Evolutionary conservation across 2,329 filamentous ascomycete species (phyloP), one percentile per base, ranked within the genome.

Genomic region (Claviceps maximensis): DNA sequence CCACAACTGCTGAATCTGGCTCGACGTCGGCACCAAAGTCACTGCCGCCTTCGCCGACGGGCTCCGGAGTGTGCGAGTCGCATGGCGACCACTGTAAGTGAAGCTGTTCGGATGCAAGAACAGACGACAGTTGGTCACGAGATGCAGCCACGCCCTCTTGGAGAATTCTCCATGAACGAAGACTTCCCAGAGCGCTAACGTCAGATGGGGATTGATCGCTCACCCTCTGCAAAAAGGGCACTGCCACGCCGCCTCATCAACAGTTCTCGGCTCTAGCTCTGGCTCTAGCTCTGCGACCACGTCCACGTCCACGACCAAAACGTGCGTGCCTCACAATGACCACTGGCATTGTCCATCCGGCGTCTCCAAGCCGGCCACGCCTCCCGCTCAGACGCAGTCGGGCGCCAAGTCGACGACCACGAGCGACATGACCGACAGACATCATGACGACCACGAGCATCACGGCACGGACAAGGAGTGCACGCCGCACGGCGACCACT

Each of bases 31-130:
- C 38, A 10, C 42, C 44, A 33, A 49, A 51, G 40, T 50, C 49
- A n/a, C 31, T 58, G 52, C 56, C 55, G 9, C 58, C 57, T 25
- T 60, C 58, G 25, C 58, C 58, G 3, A 59, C 57, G 0, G 53
- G 52, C 4, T 58, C 56, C 9, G 53, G 55, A 33, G 27, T 47
- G 38, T 60, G 58, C 52, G 52, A 55, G 45, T 54, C 54, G 3
- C 55, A 58, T 31, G 55, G 52, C 15, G 54, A 56, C 29, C 52
- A 57, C 54, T 58, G 57, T 58, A 53, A 25, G 50, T 38, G 49
- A 51, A 36, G 13, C n/a, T 40, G 19, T 36, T 12, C 13, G 33
- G 5, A 13, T 33, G 27, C 31, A 10, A 13, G 31, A 33, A 33
- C 31, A 17, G 6, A 17, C 15, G 3, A 38, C 33, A 13, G 17